Conservation (phyloP, 805 yeast genomes). For the Ogataea saltuana region DNA sequence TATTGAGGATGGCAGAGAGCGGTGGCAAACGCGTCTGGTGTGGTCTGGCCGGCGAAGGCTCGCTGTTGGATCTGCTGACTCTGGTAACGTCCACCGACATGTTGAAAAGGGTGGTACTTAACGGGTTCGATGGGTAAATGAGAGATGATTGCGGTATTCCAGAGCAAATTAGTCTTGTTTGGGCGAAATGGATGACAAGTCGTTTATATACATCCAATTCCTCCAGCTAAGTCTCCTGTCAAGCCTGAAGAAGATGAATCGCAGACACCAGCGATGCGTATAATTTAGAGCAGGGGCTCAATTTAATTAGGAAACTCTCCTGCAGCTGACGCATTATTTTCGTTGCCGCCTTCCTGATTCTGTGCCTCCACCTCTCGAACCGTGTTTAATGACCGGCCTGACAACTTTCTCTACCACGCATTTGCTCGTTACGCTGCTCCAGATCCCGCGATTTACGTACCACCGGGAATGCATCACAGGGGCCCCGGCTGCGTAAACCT, state of each 20-base stretch:
- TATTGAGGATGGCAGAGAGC: slow-evolving; percentile 25
- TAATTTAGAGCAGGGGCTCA: slow-evolving; percentile 7
- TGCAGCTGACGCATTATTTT: slow-evolving; percentile 1
- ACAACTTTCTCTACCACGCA: background rate
- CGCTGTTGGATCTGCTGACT: slow-evolving; percentile 27
- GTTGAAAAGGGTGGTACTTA: too few species aligned
- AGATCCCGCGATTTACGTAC: too few species aligned
- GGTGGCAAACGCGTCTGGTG: slow-evolving; percentile 28
- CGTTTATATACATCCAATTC: slow-evolving; percentile 3
- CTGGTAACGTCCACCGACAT: slow-evolving; percentile 28
- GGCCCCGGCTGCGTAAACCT: slow-evolving; percentile 4
- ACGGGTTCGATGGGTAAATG: too few species aligned
- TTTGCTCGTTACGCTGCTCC: background rate
- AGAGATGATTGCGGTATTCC: too few species aligned
- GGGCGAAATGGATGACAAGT: too few species aligned
- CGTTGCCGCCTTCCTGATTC: slow-evolving; percentile 6
- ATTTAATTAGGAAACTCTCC: slow-evolving; percentile 4
- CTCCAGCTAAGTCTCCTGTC: slow-evolving; percentile 11
- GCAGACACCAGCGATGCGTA: slow-evolving; percentile 6
- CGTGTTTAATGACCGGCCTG: slow-evolving; percentile 15
- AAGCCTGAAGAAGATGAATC: slow-evolving; percentile 6
- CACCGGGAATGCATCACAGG: slow-evolving; percentile 7
- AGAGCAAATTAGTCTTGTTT: too few species aligned
- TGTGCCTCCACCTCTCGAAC: slow-evolving; percentile 8
- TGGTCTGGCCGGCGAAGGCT: slow-evolving; percentile 25